A percentile compares a stretch with the other conserved stretches of the same genome.
Conservation (phyloP, 2,329 filamentous ascomycete species). For the Teratosphaeria zuluensis region DNA sequence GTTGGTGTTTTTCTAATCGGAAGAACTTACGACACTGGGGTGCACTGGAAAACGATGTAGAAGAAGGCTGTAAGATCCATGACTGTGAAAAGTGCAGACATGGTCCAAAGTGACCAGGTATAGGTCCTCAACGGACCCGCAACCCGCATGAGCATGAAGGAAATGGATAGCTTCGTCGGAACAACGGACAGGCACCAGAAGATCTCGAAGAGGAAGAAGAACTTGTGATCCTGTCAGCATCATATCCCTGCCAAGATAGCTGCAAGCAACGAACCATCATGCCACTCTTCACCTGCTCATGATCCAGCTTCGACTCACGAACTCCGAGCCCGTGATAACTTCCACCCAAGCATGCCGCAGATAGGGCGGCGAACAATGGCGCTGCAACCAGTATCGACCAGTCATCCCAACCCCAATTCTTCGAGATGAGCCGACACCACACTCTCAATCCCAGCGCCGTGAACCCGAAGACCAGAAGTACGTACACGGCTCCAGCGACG, state of each 20-base stretch:
- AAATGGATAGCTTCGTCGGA: slow-evolving; percentile 29
- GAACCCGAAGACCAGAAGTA: slow-evolving; percentile 1
- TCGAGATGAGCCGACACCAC: neutral
- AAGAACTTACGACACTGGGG: slow-evolving; percentile 14
- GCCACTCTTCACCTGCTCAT: slow-evolving; percentile 14
- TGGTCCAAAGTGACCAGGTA: slow-evolving; percentile 19
- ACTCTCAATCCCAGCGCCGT: neutral
- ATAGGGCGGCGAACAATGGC: slow-evolving; percentile 18
- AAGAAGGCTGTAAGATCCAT: slow-evolving; percentile 24
- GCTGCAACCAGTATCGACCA: slow-evolving; percentile 20
- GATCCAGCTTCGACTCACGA: slow-evolving; percentile 16
- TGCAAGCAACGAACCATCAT: slow-evolving; percentile 1
- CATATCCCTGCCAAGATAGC: neutral
- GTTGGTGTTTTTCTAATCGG: neutral
- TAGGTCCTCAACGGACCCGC: slow-evolving; percentile 22
- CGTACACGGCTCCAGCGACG: neutral
- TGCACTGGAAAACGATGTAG: slow-evolving; percentile 30
- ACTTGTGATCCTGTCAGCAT: slow-evolving; percentile 14
- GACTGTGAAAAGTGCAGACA: slow-evolving; percentile 22
- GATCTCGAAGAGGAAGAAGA: slow-evolving; percentile 29
- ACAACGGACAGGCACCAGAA: slow-evolving; percentile 29
- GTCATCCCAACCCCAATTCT: slow-evolving; percentile 22
- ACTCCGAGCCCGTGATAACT: slow-evolving; percentile 26
- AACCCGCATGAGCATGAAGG: slow-evolving; percentile 26
- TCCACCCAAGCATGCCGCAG: slow-evolving; percentile 19